These are phyloP conservation scores for Apophysomyces trapeziformis DNA, from an alignment of 371 early-diverging fungal genomes.

Conservation along the genomic window DNA sequence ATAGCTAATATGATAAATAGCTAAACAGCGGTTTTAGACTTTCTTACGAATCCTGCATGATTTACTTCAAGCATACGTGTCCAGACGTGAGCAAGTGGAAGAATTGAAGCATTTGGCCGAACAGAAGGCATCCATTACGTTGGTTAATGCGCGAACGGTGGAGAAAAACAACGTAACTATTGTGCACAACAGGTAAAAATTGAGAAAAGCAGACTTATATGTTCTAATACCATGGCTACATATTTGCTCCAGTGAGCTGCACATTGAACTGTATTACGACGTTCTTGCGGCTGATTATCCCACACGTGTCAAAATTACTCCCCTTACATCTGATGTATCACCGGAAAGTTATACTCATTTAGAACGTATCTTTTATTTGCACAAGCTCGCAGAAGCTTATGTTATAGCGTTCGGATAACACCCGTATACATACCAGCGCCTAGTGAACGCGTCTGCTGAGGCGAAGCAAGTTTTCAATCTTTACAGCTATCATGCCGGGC, in stretches of 20 bases:
- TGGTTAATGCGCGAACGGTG: conserved; percentile 7
- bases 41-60: conserved; percentile 43
- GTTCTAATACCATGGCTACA: too few species aligned
- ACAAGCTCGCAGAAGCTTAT: not conserved
- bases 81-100: conserved; percentile 38
- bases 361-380: not conserved
- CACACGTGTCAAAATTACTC: not conserved
- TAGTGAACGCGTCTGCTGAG: too few species aligned
- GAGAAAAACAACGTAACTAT: conserved; percentile 12
- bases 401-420: not conserved
- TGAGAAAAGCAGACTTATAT: not conserved
- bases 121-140: not conserved
- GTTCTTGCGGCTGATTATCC: conserved; percentile 15
- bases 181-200: conserved; percentile 7
- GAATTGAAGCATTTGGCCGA: conserved; percentile 15
- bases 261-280: not conserved
- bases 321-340: not conserved
- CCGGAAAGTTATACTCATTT: not conserved
- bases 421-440: not conserved
- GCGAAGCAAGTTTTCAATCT: too few species aligned
- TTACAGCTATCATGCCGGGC: too few species aligned
- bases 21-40: conserved; percentile 21
- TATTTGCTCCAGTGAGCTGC: not conserved
- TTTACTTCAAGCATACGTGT: conserved; percentile 40
- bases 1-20: not conserved